Conservation (phyloP, 768 basidiomycete genomes). For the Xerocomellus amylosporus region DNA sequence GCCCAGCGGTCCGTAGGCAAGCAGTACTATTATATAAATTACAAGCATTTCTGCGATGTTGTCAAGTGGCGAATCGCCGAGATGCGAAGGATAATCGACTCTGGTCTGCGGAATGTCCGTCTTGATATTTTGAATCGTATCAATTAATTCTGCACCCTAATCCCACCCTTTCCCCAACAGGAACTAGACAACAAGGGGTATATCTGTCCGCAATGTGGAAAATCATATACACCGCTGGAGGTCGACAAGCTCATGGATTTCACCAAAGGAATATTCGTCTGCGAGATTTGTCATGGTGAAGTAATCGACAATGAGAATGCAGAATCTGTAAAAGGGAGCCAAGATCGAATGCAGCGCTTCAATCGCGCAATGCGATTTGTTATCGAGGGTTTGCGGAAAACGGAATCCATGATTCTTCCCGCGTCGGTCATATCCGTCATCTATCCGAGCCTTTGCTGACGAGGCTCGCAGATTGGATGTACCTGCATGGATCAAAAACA, state of each 20-base stretch:
- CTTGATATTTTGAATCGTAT: background rate
- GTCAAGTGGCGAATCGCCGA: slow-evolving; percentile 96
- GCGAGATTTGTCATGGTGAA: slow-evolving; percentile 85
- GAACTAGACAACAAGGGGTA: slow-evolving; percentile 98
- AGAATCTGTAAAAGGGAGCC: slow-evolving; percentile 77
- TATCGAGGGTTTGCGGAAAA: slow-evolving; percentile 81
- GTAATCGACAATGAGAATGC: slow-evolving; percentile 90
- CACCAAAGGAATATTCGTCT: slow-evolving; percentile 60
- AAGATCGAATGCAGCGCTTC: slow-evolving; percentile 95
- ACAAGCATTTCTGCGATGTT: slow-evolving; percentile 93
- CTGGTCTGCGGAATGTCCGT: slow-evolving; percentile 81
- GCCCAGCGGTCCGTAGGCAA: slow-evolving; percentile 83
- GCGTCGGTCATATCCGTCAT: slow-evolving; percentile 48
- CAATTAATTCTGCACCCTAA: background rate
- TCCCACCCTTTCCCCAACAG: slow-evolving; percentile 38
- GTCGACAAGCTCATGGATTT: slow-evolving; percentile 82
- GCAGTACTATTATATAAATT: slow-evolving; percentile 96
- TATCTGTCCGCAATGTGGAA: slow-evolving; percentile 85
- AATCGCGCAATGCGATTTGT: slow-evolving; percentile 89
- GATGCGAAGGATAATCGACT: slow-evolving; percentile 88
- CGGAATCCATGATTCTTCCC: slow-evolving; percentile 83
- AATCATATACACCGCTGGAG: slow-evolving; percentile 82
- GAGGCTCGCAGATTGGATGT: slow-evolving; percentile 67
- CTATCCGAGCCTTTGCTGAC: background rate
- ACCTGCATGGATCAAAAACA: slow-evolving; percentile 73